Conservation (phyloP, 179 eudicot genomes). For the Drosera spatulata region DNA sequence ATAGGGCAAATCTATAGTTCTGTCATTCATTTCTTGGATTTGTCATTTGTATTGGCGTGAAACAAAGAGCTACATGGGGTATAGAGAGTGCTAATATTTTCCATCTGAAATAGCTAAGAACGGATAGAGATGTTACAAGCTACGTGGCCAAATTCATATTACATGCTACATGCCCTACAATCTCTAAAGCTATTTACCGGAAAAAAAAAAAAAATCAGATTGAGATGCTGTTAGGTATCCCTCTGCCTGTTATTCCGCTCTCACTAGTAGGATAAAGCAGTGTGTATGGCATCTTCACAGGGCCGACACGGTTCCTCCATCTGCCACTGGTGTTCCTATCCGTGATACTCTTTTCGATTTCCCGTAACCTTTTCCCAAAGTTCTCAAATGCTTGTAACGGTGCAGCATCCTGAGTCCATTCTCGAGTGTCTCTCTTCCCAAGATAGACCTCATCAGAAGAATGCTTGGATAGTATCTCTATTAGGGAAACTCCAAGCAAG, state of each 20-base stretch:
- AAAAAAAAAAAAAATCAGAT: too few relatives aligned
- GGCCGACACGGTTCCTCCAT: slow-evolving; percentile 33
- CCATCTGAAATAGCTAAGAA: too few relatives aligned
- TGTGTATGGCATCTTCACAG: slow-evolving; percentile 31
- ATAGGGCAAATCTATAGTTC: too few relatives aligned
- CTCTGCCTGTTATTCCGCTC: slow-evolving; percentile 38
- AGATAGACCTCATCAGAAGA: slow-evolving; percentile 66
- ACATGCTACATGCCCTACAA: too few relatives aligned
- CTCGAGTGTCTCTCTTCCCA: slow-evolving; percentile 52
- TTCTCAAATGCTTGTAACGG: slow-evolving; percentile 34
- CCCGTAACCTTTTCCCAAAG: slow-evolving; percentile 19
- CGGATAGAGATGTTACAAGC: too few relatives aligned
- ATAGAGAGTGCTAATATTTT: too few relatives aligned
- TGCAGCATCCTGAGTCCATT: slow-evolving; percentile 53
- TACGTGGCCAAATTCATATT: too few relatives aligned
- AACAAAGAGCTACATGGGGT: too few relatives aligned
- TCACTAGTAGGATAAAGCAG: slow-evolving; percentile 28
- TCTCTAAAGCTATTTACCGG: too few relatives aligned
- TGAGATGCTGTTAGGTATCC: slow-evolving; percentile 48
- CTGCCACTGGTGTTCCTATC: slow-evolving; percentile 26
- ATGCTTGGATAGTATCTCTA: slow-evolving; percentile 62
- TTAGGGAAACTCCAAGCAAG: slow-evolving; percentile 50
- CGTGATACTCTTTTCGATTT: slow-evolving; percentile 26
- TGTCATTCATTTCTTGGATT: too few relatives aligned
- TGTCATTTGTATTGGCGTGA: too few relatives aligned